Base-by-base conservation (phyloP, 2,329 filamentous ascomycete species). In the Nothophoma quercina region DNA sequence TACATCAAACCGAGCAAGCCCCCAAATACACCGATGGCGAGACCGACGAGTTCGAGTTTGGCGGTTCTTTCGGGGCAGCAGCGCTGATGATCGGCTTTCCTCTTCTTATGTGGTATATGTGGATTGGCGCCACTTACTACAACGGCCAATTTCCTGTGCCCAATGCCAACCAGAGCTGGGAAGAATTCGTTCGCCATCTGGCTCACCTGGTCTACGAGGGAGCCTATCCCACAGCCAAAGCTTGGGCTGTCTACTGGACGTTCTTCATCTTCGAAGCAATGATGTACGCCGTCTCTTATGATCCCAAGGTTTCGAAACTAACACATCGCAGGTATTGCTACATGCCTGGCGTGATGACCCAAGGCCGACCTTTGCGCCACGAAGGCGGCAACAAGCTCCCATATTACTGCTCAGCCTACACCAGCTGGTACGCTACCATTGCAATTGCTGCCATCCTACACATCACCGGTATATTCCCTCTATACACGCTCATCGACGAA, bases 81-180 rank as follows among this genome's bases (percentile, higher is more conserved):
- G 79, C 83, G 61, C 90, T 97, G 84, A 98, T 98, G 91, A 82
- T 92, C 58, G 85, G 88, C 34, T 98, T 98, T 77, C 93, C 93
- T 13, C 55, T 88, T 28, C 83, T 98, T 63, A 97, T 98, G 93
- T 97, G 90, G 84, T 97, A 96, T 78, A 96, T 98, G 92, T 98
- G 93, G 92, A 87, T 96, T 75, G 93, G 93, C 41, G 90, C 93
- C 32, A 92, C 88, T 35, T 96, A 93, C 78, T 98, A 96, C 77
- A 80, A 91, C 70, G 93, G 93, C 64, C 86, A 88, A 59, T 80
- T 96, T 41, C 93, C 93, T 12, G 77, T 78, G 29, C 89, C 86
- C 1, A 77, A 77, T 2, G 71, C 83, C 39, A 88, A 83, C 34
- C 83, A 96, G 79, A 86, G 81, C 60, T 84, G 85, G 72, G 61